These are phyloP conservation scores for Leishmania aethiopica DNA, from an alignment of 208 protist genomes.

Conservation along the genomic window DNA sequence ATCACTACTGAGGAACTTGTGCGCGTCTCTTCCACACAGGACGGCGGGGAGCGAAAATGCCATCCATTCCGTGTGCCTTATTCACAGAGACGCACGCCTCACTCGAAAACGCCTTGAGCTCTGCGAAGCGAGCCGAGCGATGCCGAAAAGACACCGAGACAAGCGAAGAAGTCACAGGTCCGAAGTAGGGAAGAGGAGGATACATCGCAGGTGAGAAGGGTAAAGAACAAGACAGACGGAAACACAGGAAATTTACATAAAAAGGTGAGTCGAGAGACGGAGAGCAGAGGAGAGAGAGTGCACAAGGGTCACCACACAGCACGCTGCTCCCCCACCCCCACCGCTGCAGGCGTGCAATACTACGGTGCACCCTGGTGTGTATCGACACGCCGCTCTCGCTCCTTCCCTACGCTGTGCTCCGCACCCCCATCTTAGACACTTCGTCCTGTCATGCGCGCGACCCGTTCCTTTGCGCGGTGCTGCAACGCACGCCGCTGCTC, in stretches of 20 bases:
- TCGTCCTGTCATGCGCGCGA: constrained; percentile 27
- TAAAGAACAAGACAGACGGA: neutral
- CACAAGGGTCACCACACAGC: neutral
- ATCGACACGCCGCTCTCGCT: neutral
- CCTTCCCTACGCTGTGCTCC: neutral
- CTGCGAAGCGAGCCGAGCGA: neutral
- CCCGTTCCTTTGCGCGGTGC: constrained; percentile 26
- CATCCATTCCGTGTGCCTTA: neutral
- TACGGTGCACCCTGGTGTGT: neutral
- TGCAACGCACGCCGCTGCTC: constrained; percentile 26
- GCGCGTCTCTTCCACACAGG: neutral
- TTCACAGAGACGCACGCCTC: neutral
- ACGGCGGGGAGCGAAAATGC: neutral
- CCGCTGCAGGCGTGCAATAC: neutral
- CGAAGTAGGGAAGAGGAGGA: neutral
- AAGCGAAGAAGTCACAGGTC: neutral
- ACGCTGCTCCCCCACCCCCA: neutral
- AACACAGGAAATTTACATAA: neutral
- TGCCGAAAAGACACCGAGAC: neutral
- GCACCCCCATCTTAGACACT: neutral
- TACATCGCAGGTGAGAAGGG: neutral
- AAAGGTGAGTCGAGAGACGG: neutral
- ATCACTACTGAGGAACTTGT: neutral
- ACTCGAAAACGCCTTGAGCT: neutral
- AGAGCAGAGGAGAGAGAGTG: neutral